Conservation (phyloP, 192 early-diverging fungal genomes). For the Irineochytrium annulatum region DNA sequence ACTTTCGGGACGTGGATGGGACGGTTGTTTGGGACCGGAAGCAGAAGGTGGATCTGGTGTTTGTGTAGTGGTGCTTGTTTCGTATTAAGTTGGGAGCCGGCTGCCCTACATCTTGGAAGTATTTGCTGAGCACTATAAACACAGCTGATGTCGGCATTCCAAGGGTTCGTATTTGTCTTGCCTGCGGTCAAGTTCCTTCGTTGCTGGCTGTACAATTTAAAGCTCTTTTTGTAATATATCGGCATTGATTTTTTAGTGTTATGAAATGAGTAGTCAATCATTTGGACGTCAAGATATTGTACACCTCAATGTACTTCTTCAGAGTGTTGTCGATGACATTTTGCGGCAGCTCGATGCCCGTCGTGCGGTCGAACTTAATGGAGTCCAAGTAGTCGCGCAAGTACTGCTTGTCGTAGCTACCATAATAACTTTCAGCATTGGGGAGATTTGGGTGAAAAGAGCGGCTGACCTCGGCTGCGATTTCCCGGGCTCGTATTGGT, state of each 20-base stretch:
- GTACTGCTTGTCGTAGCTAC: constrained; percentile 95
- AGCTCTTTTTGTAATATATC: too few species aligned
- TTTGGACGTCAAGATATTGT: constrained; percentile 79
- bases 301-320: constrained; percentile 88
- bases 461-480: constrained; percentile 63
- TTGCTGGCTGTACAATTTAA: too few species aligned
- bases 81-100: too few species aligned
- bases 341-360: constrained; percentile 78
- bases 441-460: background rate
- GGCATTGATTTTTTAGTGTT: too few species aligned
- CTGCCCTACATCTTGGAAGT: too few species aligned
- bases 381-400: constrained; percentile 89
- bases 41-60: constrained; percentile 10
- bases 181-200: too few species aligned
- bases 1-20: constrained; percentile 15
- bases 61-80: background rate
- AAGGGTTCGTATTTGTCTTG: too few species aligned
- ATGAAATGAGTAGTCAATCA: too few species aligned
- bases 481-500: constrained; percentile 71
- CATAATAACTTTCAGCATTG: background rate
- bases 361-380: constrained; percentile 80
- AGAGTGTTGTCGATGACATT: constrained; percentile 82
- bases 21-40: constrained; percentile 24
- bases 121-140: too few species aligned
- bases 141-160: too few species aligned